Evolutionary conservation across 352 stramenopile species (phyloP).

Genomic region (Phytophthora sansomeana): DNA sequence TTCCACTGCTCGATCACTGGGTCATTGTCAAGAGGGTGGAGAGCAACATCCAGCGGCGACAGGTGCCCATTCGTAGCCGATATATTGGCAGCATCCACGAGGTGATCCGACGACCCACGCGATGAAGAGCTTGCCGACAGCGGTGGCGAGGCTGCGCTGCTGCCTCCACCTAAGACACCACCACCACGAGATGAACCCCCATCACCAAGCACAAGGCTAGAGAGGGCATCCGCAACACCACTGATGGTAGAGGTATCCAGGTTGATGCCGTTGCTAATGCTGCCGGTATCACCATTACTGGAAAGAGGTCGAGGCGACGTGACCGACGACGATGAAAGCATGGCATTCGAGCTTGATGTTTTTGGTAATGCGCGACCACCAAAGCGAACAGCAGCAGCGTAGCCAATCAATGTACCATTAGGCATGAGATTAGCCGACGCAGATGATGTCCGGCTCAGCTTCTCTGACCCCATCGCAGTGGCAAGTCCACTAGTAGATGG

Average conservation of each 20-base stretch:
- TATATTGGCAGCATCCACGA: slow-evolving; percentile 43
- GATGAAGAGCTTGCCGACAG: slow-evolving; percentile 68
- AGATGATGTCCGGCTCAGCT: slow-evolving; percentile 35
- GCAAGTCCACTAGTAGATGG: slow-evolving; percentile 40
- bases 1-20: slow-evolving; percentile 86
- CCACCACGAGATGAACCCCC: slow-evolving; percentile 27
- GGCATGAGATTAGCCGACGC: slow-evolving; percentile 46
- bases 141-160: slow-evolving; percentile 47
- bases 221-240: slow-evolving; percentile 73
- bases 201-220: slow-evolving; percentile 72
- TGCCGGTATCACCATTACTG: slow-evolving; percentile 40
- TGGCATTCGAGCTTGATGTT: slow-evolving; percentile 43
- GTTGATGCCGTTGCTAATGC: slow-evolving; percentile 41
- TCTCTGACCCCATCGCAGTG: slow-evolving; percentile 42
- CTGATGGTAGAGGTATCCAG: slow-evolving; percentile 46
- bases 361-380: slow-evolving; percentile 56
- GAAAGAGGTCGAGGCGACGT: slow-evolving; percentile 38
- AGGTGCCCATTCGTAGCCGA: slow-evolving; percentile 45
- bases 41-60: slow-evolving; percentile 63
- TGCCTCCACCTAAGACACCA: slow-evolving; percentile 25
- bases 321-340: slow-evolving; percentile 42
- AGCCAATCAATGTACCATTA: slow-evolving; percentile 71
- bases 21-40: slow-evolving; percentile 63
- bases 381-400: slow-evolving; percentile 84
- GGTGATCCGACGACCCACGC: slow-evolving; percentile 61